Evolutionary conservation across 2,329 filamentous ascomycete species (phyloP), one percentile per base, ranked within the genome.

Genomic region (Microsporum audouinii): DNA sequence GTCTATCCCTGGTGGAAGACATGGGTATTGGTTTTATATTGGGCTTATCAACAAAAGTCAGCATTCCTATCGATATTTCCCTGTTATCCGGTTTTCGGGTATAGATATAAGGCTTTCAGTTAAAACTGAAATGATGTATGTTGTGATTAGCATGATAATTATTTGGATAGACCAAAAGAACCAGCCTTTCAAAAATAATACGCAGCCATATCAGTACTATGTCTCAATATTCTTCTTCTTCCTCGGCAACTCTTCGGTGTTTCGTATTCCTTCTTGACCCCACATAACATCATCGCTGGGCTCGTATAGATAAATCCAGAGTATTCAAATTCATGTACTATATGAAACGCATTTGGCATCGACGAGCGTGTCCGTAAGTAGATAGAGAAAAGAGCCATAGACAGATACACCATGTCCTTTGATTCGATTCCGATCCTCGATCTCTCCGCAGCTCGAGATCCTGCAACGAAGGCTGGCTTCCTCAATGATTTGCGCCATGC

Each of bases 401-500:
- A 14, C 10, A n/a, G 23, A 41, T 31, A 7, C 45, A 12, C 6
- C 51, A 85, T 85, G 83, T 85, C 85, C 0, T 95, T 95, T 76
- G 85, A 82, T 1, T 80, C 82, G 1, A 85, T 95, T 62, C 90
- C 90, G 1, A 82, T 94, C 59, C 80, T 95, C 39, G 88, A 92
- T 71, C 80, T 95, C 63, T 82, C 86, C 12, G 77, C 82, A 27
- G 87, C 89, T 43, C 77, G 79, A 65, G 75, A 84, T 66, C 79
- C 83, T 17, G 76, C 77, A 3, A 86, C 87, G 0, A 95, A 94
- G 74, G 81, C 87, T 1, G 76, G 76, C 36, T 94, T 95, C 68
- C 81, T 95, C 0, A 73, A 77, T 0, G 79, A 88, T 60, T 80
- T 95, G 36, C 86, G 88, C 14, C 79, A 88, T 72, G 88, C 89